Evolutionary conservation across 2,329 filamentous ascomycete genomes (phyloP).

Genomic region (Trichoderma aggressivum): DNA sequence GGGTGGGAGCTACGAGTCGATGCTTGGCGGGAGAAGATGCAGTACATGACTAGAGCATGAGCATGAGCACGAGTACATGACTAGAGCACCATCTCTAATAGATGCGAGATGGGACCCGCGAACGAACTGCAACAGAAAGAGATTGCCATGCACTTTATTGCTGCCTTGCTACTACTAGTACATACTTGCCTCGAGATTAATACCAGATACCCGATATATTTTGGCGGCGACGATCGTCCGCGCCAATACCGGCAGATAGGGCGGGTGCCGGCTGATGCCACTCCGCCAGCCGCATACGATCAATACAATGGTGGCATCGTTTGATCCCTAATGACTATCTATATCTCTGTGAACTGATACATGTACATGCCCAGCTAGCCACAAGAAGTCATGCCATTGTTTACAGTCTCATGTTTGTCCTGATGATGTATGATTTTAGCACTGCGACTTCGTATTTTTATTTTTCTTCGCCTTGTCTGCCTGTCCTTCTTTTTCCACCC

Average conservation of each 20-base stretch:
- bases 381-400: neutral
- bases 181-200: neutral
- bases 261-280: constrained; percentile 14
- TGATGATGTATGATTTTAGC: constrained; percentile 3
- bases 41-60: neutral
- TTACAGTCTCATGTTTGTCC: neutral
- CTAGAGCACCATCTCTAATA: neutral
- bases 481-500: neutral
- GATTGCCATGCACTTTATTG: neutral
- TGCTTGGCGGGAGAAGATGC: neutral
- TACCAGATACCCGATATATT: constrained; percentile 14
- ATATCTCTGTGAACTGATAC: too few relatives aligned
- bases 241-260: constrained; percentile 15
- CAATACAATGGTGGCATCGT: constrained; percentile 15
- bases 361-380: neutral
- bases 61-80: neutral
- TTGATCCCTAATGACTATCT: neutral
- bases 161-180: neutral
- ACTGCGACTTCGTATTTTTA: constrained; percentile 11
- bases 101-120: neutral
- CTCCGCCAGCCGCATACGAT: neutral
- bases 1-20: neutral
- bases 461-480: neutral
- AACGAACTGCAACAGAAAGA: neutral
- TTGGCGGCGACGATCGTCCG: constrained; percentile 17